Conservation (phyloP, 2,329 filamentous ascomycete genomes). For the Hypoxylon sp. region DNA sequence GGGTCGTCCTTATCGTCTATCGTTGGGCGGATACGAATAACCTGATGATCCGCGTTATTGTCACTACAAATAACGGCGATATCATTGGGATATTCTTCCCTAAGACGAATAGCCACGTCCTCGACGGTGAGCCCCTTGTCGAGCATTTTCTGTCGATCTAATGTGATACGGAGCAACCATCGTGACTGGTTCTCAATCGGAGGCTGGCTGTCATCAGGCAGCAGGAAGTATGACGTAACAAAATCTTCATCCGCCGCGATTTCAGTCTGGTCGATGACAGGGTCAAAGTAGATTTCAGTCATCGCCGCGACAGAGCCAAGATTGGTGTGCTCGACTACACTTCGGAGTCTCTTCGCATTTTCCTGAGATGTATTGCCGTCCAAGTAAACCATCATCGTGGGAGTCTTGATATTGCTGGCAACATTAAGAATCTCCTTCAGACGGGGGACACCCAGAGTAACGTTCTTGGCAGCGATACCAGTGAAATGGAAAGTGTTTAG, state of each 20-base stretch:
- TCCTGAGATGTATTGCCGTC: slow-evolving; percentile 78
- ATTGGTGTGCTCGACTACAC: slow-evolving; percentile 93
- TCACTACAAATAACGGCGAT: slow-evolving; percentile 96
- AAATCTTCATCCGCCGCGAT: slow-evolving; percentile 92
- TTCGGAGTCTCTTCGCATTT: slow-evolving; percentile 86
- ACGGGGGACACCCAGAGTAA: slow-evolving; percentile 98
- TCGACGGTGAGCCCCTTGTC: slow-evolving; percentile 94
- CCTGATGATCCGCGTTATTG: slow-evolving; percentile 95
- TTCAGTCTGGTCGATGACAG: slow-evolving; percentile 85
- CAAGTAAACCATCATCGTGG: slow-evolving; percentile 94
- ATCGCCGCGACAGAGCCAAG: slow-evolving; percentile 90
- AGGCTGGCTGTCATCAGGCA: slow-evolving; percentile 81
- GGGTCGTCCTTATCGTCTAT: slow-evolving; percentile 78
- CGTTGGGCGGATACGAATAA: slow-evolving; percentile 91
- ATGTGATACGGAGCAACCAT: slow-evolving; percentile 93
- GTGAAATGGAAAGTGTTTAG: slow-evolving; percentile 99
- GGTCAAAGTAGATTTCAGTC: slow-evolving; percentile 98
- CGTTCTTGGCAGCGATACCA: slow-evolving; percentile 99
- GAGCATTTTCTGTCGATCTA: slow-evolving; percentile 93
- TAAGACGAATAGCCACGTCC: slow-evolving; percentile 91
- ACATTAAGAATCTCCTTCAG: slow-evolving; percentile 99
- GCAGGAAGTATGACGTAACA: slow-evolving; percentile 96
- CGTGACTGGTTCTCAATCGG: slow-evolving; percentile 83
- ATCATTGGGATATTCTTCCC: slow-evolving; percentile 87
- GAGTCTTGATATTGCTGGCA: slow-evolving; percentile 98